Evolutionary conservation across 805 yeast genomes (phyloP).

Genomic region (Dipodascopsis tothii): DNA sequence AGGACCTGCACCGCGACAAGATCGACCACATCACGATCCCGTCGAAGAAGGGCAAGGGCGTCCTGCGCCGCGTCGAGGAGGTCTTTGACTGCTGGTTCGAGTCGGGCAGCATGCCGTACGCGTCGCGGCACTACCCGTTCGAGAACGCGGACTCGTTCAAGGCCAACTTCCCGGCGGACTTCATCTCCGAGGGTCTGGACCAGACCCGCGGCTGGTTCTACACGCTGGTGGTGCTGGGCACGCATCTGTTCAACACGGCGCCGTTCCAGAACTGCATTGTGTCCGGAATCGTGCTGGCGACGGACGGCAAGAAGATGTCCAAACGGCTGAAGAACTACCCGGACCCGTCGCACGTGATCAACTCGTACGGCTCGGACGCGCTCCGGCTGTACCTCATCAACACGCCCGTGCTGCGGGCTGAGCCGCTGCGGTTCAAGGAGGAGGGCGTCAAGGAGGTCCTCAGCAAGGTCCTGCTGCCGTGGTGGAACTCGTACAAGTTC

Average conservation of each 20-base stretch:
- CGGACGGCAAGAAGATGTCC: constrained; percentile 99
- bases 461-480: constrained; percentile 89
- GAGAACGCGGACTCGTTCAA: constrained; percentile 67
- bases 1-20: constrained; percentile 88
- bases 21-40: constrained; percentile 92
- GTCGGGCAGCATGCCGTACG: constrained; percentile 98
- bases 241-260: constrained; percentile 83
- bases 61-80: constrained; percentile 83
- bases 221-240: constrained; percentile 90
- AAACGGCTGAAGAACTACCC: constrained; percentile 97
- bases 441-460: constrained; percentile 98
- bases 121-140: constrained; percentile 94
- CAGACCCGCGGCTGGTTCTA: constrained; percentile 99
- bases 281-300: constrained; percentile 90
- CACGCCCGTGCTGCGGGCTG: constrained; percentile 96
- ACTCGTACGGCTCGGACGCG: constrained; percentile 96
- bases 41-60: constrained; percentile 81
- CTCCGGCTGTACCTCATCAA: constrained; percentile 90
- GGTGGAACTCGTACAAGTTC: constrained; percentile 98
- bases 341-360: constrained; percentile 75
- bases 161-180: constrained; percentile 87
- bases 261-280: constrained; percentile 95
- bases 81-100: constrained; percentile 99
- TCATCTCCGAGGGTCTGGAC: constrained; percentile 96
- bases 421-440: constrained; percentile 91